Evolutionary conservation across 306 rosid species (phyloP).

Genomic region (Senna tora): DNA sequence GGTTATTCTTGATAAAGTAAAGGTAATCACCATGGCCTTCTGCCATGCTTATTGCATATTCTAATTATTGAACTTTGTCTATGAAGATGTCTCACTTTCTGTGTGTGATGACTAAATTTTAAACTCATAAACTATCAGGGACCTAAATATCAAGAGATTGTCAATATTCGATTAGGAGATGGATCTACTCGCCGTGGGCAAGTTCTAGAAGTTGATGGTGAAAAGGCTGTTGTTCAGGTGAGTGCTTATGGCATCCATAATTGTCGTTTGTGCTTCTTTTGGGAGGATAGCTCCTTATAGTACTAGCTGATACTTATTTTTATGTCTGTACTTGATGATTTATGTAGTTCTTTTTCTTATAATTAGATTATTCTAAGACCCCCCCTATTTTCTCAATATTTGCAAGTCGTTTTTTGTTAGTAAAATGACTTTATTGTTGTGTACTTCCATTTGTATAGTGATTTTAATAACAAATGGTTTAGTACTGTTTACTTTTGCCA

Average conservation of each 20-base stretch:
- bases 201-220: constrained; percentile 98
- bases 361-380: constrained; percentile 16
- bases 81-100: not conserved
- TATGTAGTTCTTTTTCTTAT: constrained; percentile 13
- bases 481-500: constrained; percentile 24
- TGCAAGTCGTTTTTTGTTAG: constrained; percentile 29
- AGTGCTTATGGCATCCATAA: constrained; percentile 25
- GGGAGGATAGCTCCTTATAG: not conserved
- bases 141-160: constrained; percentile 98
- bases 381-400: constrained; percentile 10
- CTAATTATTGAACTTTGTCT: constrained; percentile 22
- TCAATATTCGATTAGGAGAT: constrained; percentile 96
- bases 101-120: constrained; percentile 25
- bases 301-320: not conserved
- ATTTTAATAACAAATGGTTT: constrained; percentile 11
- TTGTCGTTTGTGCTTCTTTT: not conserved
- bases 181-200: constrained; percentile 93
- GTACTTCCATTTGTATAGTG: constrained; percentile 15
- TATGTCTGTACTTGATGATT: constrained; percentile 25
- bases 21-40: constrained; percentile 53
- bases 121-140: constrained; percentile 60
- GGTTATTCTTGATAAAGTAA: constrained; percentile 98
- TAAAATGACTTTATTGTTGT: constrained; percentile 9
- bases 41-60: constrained; percentile 7
- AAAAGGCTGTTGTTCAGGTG: constrained; percentile 99